phyloP scores from a whole-genome alignment of 164 flowering plant species.

The Malania oleifera region DNA sequence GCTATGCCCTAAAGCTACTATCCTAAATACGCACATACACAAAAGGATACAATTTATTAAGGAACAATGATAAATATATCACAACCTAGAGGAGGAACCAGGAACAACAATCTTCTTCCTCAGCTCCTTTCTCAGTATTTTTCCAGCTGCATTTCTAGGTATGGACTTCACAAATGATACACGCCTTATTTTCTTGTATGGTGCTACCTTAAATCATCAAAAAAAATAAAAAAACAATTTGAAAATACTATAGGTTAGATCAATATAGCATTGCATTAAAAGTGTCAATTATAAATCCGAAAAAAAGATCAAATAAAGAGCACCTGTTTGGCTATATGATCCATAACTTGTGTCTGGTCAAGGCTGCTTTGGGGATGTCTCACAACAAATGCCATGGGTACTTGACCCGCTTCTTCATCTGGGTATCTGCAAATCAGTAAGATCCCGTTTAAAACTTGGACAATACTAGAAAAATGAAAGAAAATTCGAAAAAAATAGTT shows the following conservation, averaged over 20 bases:
- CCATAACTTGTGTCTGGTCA: slow-evolving; percentile 19
- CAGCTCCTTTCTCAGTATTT: slow-evolving; percentile 40
- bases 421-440: slow-evolving; percentile 24
- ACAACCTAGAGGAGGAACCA: slow-evolving; percentile 11
- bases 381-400: slow-evolving; percentile 39
- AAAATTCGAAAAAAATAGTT: too few species aligned
- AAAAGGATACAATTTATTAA: too few species aligned
- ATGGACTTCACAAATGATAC: slow-evolving; percentile 39
- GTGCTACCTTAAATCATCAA: slow-evolving; percentile 36
- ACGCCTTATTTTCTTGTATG: slow-evolving; percentile 49
- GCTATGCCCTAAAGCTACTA: too few species aligned
- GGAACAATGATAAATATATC: too few species aligned
- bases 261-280: too few species aligned
- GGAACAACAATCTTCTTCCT: slow-evolving; percentile 12
- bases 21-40: too few species aligned
- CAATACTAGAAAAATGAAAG: too few species aligned
- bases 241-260: neutral
- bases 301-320: too few species aligned
- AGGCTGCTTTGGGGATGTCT: slow-evolving; percentile 21
- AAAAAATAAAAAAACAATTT: neutral
- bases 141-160: slow-evolving; percentile 47
- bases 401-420: slow-evolving; percentile 35
- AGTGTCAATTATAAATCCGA: neutral
- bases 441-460: too few species aligned
- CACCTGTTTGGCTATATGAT: slow-evolving; percentile 33